phyloP scores from a whole-genome alignment of 2,329 filamentous ascomycete species.

The Ascochyta lentis region DNA sequence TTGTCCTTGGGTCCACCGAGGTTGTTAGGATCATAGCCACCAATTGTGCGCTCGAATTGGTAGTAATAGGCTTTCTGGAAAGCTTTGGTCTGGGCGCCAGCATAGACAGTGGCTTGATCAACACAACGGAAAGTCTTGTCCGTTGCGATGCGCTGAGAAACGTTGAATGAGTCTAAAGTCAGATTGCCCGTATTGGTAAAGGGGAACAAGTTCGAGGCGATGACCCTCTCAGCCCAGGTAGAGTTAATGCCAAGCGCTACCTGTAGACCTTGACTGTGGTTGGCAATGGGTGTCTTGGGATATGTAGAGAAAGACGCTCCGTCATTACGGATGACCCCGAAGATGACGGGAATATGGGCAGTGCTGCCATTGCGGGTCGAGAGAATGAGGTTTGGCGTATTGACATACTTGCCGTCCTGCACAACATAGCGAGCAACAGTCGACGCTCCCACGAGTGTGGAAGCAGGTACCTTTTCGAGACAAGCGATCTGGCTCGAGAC shows the following conservation, averaged over 20 bases:
- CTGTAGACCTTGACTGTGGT: constrained; percentile 53
- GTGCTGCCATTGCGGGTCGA: constrained; percentile 52
- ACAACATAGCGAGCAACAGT: constrained; percentile 61
- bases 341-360: constrained; percentile 62
- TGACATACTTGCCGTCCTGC: constrained; percentile 64
- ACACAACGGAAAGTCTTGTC: constrained; percentile 67
- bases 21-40: constrained; percentile 61
- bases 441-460: constrained; percentile 49
- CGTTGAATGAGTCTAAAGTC: constrained; percentile 64
- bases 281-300: constrained; percentile 53
- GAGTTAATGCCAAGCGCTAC: constrained; percentile 56
- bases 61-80: constrained; percentile 64
- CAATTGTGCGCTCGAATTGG: constrained; percentile 65
- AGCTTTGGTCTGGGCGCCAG: constrained; percentile 54
- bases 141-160: constrained; percentile 62
- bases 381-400: constrained; percentile 58
- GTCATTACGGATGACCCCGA: constrained; percentile 63
- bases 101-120: constrained; percentile 64
- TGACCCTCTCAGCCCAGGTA: constrained; percentile 42
- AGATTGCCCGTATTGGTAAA: constrained; percentile 56
- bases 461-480: constrained; percentile 57
- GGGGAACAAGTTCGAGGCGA: constrained; percentile 59
- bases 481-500: constrained; percentile 60
- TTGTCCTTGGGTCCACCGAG: constrained; percentile 58
- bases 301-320: constrained; percentile 62